These are phyloP conservation scores for Urostyla sp. DNA, from an alignment of 73 alveolate genomes.

Conservation along the genomic window DNA sequence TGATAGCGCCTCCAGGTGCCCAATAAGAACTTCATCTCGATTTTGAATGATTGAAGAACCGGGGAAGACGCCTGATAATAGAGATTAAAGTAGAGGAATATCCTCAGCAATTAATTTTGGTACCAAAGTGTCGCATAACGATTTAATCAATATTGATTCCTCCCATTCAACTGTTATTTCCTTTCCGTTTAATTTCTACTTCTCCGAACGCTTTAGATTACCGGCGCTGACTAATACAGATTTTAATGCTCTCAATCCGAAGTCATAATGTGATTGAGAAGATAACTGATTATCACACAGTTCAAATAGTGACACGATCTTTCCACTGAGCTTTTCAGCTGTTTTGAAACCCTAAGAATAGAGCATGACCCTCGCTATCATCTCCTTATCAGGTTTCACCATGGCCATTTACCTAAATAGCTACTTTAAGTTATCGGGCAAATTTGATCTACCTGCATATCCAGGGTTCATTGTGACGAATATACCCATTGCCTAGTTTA, in stretches of 20 bases:
- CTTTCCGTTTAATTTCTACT: constrained; percentile 79
- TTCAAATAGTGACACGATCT: constrained; percentile 97
- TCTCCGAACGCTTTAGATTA: constrained; percentile 96
- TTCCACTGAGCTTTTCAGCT: constrained; percentile 98
- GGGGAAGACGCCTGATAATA: constrained; percentile 99
- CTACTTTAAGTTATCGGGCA: constrained; percentile 99
- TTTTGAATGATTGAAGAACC: constrained; percentile 96
- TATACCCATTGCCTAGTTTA: constrained; percentile 98
- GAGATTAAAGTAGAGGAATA: constrained; percentile 89
- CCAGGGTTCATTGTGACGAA: constrained; percentile 99
- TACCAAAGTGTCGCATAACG: constrained; percentile 98
- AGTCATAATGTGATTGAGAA: constrained; percentile 99
- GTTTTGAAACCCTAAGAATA: constrained; percentile 99
- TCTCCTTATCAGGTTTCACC: constrained; percentile 99
- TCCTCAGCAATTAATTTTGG: constrained; percentile 99
- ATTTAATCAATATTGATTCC: constrained; percentile 94
- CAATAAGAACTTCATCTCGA: constrained; percentile 93
- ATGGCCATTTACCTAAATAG: constrained; percentile 99
- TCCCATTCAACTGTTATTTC: constrained; percentile 89
- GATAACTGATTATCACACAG: constrained; percentile 94
- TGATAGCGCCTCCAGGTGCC: constrained; percentile 80
- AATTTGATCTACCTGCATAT: constrained; percentile 99
- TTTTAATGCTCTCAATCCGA: constrained; percentile 99
- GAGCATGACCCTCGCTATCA: constrained; percentile 98
- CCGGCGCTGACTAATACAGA: constrained; percentile 97